Percentiles rank a stretch among this genome's conserved stretches.
Conservation (phyloP, 139 green algal species). For the Limnomonas spitsbergensis region DNA sequence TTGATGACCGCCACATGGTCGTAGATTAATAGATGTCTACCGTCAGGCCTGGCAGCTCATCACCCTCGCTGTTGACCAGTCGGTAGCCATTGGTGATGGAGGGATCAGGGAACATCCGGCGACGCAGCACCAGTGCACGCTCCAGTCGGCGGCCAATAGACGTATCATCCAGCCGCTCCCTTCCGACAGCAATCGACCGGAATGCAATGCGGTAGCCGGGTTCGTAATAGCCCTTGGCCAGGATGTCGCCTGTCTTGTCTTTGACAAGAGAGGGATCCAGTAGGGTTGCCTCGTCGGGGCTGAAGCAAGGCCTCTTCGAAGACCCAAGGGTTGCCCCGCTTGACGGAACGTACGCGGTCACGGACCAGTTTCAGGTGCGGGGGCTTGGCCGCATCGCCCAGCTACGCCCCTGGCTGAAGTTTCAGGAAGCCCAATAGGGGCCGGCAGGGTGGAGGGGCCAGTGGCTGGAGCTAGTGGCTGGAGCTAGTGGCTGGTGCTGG, state of each 20-base stretch:
- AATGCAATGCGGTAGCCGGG: too few relatives aligned
- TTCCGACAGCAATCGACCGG: too few relatives aligned
- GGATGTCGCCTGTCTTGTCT: constrained; percentile 46
- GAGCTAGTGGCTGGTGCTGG: too few relatives aligned
- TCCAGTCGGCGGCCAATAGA: too few relatives aligned
- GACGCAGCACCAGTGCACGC: constrained; percentile 25
- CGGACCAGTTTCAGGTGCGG: constrained; percentile 49
- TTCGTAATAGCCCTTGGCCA: constrained; percentile 40
- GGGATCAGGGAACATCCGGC: constrained; percentile 32
- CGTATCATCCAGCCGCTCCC: too few relatives aligned
- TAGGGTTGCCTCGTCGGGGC: too few relatives aligned
- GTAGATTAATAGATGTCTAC: constrained; percentile 18
- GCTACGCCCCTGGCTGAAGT: too few relatives aligned
- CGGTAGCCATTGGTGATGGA: constrained; percentile 30
- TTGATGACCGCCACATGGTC: constrained; percentile 46
- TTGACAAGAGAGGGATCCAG: too few relatives aligned
- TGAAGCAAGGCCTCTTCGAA: constrained; percentile 40
- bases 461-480: too few relatives aligned
- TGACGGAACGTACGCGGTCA: constrained; percentile 32
- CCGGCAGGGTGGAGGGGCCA: too few relatives aligned
- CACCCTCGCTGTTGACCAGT: constrained; percentile 33
- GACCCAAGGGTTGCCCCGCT: constrained; percentile 47
- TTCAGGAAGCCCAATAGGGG: too few relatives aligned
- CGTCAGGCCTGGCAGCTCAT: constrained; percentile 43
- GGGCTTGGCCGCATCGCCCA: constrained; percentile 21